Conservation (phyloP, 1,284 basidiomycete genomes). For the Cutaneotrichosporon mucoides region DNA sequence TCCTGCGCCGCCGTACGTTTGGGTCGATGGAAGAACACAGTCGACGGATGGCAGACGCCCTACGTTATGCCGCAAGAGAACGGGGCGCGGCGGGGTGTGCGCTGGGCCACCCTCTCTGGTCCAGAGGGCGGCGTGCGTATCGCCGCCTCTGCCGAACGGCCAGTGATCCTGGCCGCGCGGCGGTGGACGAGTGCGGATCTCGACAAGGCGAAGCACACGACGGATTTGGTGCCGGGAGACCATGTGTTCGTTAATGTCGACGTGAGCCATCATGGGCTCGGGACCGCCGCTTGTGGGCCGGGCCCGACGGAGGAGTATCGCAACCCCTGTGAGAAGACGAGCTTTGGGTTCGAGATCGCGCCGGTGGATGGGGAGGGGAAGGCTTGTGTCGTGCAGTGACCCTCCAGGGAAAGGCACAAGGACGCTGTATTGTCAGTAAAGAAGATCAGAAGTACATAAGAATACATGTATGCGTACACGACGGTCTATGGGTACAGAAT, state of each 20-base stretch:
- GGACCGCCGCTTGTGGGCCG: slow-evolving; percentile 20
- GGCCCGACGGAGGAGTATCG: slow-evolving; percentile 15
- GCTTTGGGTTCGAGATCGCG: slow-evolving; percentile 6
- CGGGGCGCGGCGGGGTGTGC: slow-evolving; percentile 14
- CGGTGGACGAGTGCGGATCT: slow-evolving; percentile 23
- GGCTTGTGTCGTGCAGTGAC: neutral
- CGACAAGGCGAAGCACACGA: slow-evolving; percentile 16
- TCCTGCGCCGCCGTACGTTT: slow-evolving; percentile 6
- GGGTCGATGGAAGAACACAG: slow-evolving; percentile 7
- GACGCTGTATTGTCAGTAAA: too few species aligned
- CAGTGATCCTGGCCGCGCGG: slow-evolving; percentile 13
- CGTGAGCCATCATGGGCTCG: slow-evolving; percentile 15
- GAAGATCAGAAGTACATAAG: too few species aligned
- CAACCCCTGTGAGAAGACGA: neutral
- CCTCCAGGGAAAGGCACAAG: too few species aligned
- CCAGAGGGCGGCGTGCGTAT: too few species aligned
- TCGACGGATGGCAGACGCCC: slow-evolving; percentile 22
- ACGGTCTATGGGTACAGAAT: too few species aligned
- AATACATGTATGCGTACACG: too few species aligned
- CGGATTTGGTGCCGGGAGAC: slow-evolving; percentile 16
- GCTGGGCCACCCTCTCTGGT: too few species aligned
- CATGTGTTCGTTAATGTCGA: slow-evolving; percentile 23
- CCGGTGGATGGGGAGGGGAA: neutral
- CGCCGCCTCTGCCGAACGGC: neutral
- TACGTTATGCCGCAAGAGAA: slow-evolving; percentile 28